phyloP scores from a whole-genome alignment of 2,329 filamentous ascomycete species.

The Drechslerella stenobrocha region DNA sequence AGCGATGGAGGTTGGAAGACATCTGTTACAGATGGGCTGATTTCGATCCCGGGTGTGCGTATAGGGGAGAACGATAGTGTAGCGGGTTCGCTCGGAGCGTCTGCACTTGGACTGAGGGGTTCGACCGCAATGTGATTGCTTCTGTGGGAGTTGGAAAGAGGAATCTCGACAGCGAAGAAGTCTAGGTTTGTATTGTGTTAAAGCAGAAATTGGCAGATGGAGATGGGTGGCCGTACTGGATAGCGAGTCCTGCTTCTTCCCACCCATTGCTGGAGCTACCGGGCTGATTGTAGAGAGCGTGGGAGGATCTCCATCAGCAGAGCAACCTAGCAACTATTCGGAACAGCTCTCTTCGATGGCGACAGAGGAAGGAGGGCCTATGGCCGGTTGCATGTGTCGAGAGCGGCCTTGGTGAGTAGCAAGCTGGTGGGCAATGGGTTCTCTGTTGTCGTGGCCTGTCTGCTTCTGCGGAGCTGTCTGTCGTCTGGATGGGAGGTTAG shows the following conservation, averaged over 20 bases:
- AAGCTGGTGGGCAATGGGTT: no score
- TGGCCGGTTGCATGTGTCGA: no score
- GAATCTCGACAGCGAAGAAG: slow-evolving; percentile 46
- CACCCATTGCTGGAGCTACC: slow-evolving; percentile 45
- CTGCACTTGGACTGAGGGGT: not conserved
- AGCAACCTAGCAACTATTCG: not conserved
- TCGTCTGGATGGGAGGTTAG: no score
- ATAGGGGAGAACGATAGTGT: not conserved
- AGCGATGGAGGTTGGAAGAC: slow-evolving; percentile 1
- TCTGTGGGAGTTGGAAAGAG: slow-evolving; percentile 9
- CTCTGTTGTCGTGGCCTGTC: no score
- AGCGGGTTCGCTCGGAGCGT: not conserved
- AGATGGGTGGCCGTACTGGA: slow-evolving; percentile 24
- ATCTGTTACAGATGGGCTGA: slow-evolving; percentile 10
- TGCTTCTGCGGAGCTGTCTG: no score
- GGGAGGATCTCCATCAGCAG: slow-evolving; percentile 28
- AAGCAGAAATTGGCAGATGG: not conserved
- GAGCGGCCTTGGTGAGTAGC: no score
- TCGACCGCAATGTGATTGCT: not conserved
- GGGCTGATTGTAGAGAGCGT: slow-evolving; percentile 12
- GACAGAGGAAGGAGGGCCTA: no score
- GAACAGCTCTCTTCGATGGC: no score
- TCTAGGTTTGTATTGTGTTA: slow-evolving; percentile 14
- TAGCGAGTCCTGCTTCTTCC: slow-evolving; percentile 39
- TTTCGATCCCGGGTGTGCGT: slow-evolving; percentile 3